Base-by-base conservation (phyloP, 148 eudicot species). In the Fagopyrum homotropicum region DNA sequence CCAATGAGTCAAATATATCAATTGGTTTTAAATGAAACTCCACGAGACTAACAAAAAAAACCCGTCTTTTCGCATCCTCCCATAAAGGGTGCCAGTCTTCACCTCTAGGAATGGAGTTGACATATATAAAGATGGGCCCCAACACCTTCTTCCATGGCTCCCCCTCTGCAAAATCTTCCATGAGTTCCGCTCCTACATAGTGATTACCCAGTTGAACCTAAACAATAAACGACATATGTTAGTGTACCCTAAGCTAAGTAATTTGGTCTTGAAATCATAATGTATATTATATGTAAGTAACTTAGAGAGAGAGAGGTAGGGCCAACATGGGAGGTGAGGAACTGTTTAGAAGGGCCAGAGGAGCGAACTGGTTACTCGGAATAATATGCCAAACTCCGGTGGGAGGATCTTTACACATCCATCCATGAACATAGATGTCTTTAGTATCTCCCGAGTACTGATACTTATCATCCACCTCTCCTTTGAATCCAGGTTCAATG, bases 401-500 rank as follows among this genome's bases (percentile, higher is more conserved):
- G 1, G 91, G 86, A n/a, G 92, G 88, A 40, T 93, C 84, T 4
- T 68, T 75, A 75, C 92, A 86, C 81, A 93, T 89, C 92, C 96
- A 93, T 30, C 98, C 98, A 50, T 93, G 97, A 5, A 91, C 98
- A 43, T 76, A 75, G 61, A 88, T 91, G 81, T 93, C 94, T 85
- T 91, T 88, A 57, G 86, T 22, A 22, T 22, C 26, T 22, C 26
- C 26, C 26, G 0, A 22, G 0, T 22, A 22, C 0, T 22, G 26
- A 76, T 93, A 93, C 75, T 93, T 93, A 76, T 93, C 98, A 82
- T 93, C 98, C 29, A 93, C 70, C 84, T 93, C 96, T 77, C 97
- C 98, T 83, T 80, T 85, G 64, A 93, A 93, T 73, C 85, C 86
- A 2, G 88, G 88, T 76, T 93, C 98, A 52, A 91, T 76, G 4